A percentile compares a stretch with the other conserved stretches of the same genome.
Evolutionary conservation across 2,329 filamentous ascomycete species (phyloP).

Genomic region (Curvularia lunata): DNA sequence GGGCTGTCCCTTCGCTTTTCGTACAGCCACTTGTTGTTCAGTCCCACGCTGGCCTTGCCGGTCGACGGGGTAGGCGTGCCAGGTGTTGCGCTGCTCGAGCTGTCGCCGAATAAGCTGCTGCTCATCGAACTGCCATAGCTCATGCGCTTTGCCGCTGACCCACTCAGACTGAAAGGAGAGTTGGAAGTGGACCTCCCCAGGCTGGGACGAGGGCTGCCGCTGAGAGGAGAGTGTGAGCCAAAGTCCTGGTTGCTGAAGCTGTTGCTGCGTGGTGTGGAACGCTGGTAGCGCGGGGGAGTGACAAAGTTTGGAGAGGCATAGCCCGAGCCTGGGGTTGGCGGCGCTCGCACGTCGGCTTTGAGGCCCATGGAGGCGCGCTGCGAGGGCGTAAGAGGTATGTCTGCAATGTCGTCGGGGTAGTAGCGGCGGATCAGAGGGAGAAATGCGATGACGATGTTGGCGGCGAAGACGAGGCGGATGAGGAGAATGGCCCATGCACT

Average conservation of each 20-base stretch:
- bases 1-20: slow-evolving; percentile 72
- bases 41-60: slow-evolving; percentile 70
- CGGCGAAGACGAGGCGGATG: slow-evolving; percentile 60
- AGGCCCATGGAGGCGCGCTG: slow-evolving; percentile 87
- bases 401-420: slow-evolving; percentile 73
- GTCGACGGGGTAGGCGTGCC: slow-evolving; percentile 70
- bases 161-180: slow-evolving; percentile 59
- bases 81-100: slow-evolving; percentile 55
- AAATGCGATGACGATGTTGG: slow-evolving; percentile 73
- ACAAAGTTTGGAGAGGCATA: slow-evolving; percentile 64
- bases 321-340: slow-evolving; percentile 67
- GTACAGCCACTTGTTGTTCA: slow-evolving; percentile 96
- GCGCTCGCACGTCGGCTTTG: slow-evolving; percentile 64
- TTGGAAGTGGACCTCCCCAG: slow-evolving; percentile 36
- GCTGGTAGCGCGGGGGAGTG: slow-evolving; percentile 85
- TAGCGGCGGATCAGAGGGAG: slow-evolving; percentile 71
- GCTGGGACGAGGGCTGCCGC: slow-evolving; percentile 57
- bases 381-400: slow-evolving; percentile 88
- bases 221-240: slow-evolving; percentile 59
- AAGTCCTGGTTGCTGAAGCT: slow-evolving; percentile 59
- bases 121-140: slow-evolving; percentile 64
- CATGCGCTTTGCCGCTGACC: slow-evolving; percentile 60
- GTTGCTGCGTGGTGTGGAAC: slow-evolving; percentile 71
- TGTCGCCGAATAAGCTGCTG: slow-evolving; percentile 41
- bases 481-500: slow-evolving; percentile 51